Base-by-base conservation (phyloP, 768 basidiomycete species). In the Suillus tomentosus region DNA sequence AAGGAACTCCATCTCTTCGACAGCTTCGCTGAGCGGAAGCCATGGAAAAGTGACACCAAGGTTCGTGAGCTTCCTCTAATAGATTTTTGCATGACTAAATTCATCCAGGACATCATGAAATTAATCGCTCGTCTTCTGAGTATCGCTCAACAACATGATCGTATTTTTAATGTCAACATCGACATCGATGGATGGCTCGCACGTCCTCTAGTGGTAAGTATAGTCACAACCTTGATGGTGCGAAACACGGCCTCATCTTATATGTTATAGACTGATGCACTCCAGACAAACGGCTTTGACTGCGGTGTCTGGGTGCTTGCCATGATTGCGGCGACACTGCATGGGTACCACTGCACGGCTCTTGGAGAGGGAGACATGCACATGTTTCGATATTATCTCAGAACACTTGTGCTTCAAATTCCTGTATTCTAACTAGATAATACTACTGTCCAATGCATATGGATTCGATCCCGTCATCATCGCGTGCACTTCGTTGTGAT, bases 1-100 rank as follows among this genome's bases (percentile, higher is more conserved):
- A 62, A 65, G 2, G 55, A 70, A 27, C 31, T 78, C 0, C 62
- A 66, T 24, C 55, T 80, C 0, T 78, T 77, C 57, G 78, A 80
- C 58, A 80, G 78, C 50, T 63, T 80, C 9, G 70, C 54, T 6
- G 34, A 47, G 1, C 15, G 54, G 39, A 31, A 22, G 17, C 36
- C 43, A 5, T 60, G 62, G 61, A 14, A 24, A 19, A 17, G 10
- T n/a, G 62, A 66, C 31, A 19, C 27, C 7, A 40, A 62, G 27
- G 67, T 67, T 22, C 3, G 1, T 50, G 48, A 13, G n/a, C n/a
- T n/a, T n/a, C n/a, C n/a, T n/a, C n/a, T n/a, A n/a, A n/a, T n/a
- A n/a, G n/a, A n/a, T n/a, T n/a, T n/a, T n/a, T n/a, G n/a, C n/a
- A n/a, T n/a, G n/a, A 48, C 47, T 22, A 11, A 50, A 50, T 50